These are phyloP conservation scores for Theileria parva DNA, from an alignment of 169 alveolate species.

Conservation along the genomic window DNA sequence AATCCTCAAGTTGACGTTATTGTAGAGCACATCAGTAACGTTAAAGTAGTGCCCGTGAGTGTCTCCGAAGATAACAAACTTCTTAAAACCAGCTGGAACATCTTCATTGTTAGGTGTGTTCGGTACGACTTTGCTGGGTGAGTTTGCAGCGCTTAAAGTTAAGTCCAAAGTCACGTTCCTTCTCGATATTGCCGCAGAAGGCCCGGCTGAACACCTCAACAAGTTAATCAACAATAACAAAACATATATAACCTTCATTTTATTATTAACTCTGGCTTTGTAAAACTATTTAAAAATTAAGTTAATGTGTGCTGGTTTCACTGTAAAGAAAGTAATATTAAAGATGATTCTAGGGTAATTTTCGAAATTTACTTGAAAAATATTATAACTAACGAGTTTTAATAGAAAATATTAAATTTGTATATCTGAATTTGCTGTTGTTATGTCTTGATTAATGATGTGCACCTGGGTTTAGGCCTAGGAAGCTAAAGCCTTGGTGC, in stretches of 20 bases:
- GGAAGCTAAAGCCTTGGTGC: neutral
- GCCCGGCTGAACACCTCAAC: neutral
- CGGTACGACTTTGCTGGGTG: neutral
- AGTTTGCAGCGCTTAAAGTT: neutral
- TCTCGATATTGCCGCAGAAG: neutral
- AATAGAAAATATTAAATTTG: too few relatives aligned
- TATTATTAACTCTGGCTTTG: neutral
- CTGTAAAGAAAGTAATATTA: neutral
- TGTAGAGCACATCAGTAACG: neutral
- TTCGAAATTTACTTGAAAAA: neutral
- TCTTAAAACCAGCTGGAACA: neutral
- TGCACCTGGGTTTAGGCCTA: neutral
- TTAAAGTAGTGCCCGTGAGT: neutral
- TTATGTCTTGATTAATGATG: neutral
- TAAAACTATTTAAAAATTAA: too few relatives aligned
- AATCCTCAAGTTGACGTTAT: neutral
- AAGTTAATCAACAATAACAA: neutral
- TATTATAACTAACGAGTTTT: neutral
- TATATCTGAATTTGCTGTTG: neutral
- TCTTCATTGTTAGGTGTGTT: neutral
- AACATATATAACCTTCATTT: neutral
- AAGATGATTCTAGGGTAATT: neutral
- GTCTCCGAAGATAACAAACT: neutral
- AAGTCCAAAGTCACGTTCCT: neutral
- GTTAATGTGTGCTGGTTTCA: neutral